Evolutionary conservation across 2,329 filamentous ascomycete species (phyloP).

Genomic region (Xylaria sp.): DNA sequence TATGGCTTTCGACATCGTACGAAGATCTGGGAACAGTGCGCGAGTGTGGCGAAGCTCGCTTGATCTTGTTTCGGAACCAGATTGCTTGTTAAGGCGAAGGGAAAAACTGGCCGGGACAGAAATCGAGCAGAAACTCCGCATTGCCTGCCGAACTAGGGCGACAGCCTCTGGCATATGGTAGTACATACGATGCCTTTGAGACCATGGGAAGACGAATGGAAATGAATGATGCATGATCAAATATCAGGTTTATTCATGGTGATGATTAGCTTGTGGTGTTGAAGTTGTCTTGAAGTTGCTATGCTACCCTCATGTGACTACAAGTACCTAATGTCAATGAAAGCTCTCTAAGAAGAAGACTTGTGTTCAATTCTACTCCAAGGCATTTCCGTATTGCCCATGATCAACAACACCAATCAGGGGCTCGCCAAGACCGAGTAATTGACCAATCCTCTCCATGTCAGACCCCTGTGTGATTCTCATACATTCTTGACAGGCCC

Average conservation of each 20-base stretch:
- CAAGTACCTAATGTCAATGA: too few relatives aligned
- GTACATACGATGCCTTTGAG: conserved; percentile 15
- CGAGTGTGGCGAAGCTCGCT: conserved; percentile 11
- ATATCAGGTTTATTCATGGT: not conserved
- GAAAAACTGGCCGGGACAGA: conserved; percentile 9
- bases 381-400: not conserved
- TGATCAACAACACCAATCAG: conserved; percentile 8
- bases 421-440: not conserved
- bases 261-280: not conserved
- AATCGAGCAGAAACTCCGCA: conserved; percentile 7
- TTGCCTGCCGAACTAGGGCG: conserved; percentile 11
- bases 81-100: conserved; percentile 4
- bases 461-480: not conserved
- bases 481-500: not conserved
- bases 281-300: not conserved
- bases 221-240: conserved; percentile 18
- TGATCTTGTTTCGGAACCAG: conserved; percentile 11
- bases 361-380: not conserved
- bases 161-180: conserved; percentile 9
- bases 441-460: conserved; percentile 18
- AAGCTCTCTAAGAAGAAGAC: not conserved
- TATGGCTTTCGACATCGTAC: conserved; percentile 12
- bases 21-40: conserved; percentile 10
- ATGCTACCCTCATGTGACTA: not conserved
- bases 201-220: conserved; percentile 17